phyloP scores from a whole-genome alignment of 495 filamentous ascomycete genomes.

The Sordaria brevicollis region DNA sequence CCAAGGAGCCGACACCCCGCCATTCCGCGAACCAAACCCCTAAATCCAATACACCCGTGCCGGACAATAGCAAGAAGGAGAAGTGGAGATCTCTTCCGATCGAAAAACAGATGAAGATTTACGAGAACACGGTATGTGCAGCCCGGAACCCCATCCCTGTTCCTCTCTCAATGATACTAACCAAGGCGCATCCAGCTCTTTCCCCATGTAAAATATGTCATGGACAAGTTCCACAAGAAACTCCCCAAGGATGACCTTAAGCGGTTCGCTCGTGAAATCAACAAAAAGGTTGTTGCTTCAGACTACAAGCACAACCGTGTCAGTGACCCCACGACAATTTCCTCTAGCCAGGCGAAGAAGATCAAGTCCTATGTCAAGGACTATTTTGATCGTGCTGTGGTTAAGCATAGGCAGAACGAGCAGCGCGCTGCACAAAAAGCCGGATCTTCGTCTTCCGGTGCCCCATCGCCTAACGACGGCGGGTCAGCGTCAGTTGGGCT shows the following conservation, averaged over 20 bases:
- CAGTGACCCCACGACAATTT: slow-evolving; percentile 62
- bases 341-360: slow-evolving; percentile 67
- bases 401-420: slow-evolving; percentile 61
- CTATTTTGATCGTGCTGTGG: slow-evolving; percentile 75
- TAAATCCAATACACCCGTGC: slow-evolving; percentile 47
- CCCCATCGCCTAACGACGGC: not conserved
- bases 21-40: slow-evolving; percentile 48
- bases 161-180: slow-evolving; percentile 12
- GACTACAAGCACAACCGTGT: slow-evolving; percentile 85
- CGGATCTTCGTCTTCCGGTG: not conserved
- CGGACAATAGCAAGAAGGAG: slow-evolving; percentile 55
- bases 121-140: slow-evolving; percentile 72
- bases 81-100: slow-evolving; percentile 71
- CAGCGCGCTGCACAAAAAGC: slow-evolving; percentile 29
- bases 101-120: slow-evolving; percentile 87
- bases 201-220: slow-evolving; percentile 72
- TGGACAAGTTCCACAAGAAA: slow-evolving; percentile 75
- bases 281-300: slow-evolving; percentile 77
- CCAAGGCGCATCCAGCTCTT: slow-evolving; percentile 46
- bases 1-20: slow-evolving; percentile 45
- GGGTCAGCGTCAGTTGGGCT: not conserved
- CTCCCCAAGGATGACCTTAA: slow-evolving; percentile 83
- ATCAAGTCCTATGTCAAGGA: slow-evolving; percentile 72
- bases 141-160: not conserved
- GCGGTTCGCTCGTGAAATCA: slow-evolving; percentile 74